Percentiles rank a stretch among this genome's conserved stretches.
Conservation (phyloP, 1,284 basidiomycete genomes). For the Veloboletus limbatus region DNA sequence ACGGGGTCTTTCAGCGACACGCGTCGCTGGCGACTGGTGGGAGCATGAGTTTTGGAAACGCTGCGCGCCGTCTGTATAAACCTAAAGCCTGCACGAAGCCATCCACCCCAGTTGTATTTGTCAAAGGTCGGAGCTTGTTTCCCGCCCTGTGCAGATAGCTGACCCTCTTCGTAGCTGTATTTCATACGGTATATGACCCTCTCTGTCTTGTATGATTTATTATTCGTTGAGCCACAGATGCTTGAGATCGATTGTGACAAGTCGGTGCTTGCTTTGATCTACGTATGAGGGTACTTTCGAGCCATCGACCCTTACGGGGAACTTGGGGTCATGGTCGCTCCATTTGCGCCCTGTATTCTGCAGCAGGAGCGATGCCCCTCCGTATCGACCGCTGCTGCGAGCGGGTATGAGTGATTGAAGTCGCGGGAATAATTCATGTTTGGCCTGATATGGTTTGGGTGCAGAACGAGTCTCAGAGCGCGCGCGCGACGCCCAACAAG, state of each 20-base stretch:
- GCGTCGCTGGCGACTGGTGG: slow-evolving; percentile 52
- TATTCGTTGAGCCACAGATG: slow-evolving; percentile 4
- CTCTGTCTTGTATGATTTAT: too few relatives aligned
- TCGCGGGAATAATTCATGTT: neutral
- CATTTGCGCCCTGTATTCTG: slow-evolving; percentile 18
- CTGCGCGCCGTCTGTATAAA: slow-evolving; percentile 13
- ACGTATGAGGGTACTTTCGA: neutral
- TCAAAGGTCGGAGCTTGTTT: slow-evolving; percentile 35
- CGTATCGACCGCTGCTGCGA: slow-evolving; percentile 4
- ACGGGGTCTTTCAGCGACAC: slow-evolving; percentile 45
- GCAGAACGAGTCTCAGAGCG: too few relatives aligned
- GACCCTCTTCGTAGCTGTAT: slow-evolving; percentile 18
- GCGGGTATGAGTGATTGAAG: slow-evolving; percentile 7
- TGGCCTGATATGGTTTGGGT: slow-evolving; percentile 13
- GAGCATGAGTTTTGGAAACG: slow-evolving; percentile 55
- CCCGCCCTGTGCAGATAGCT: slow-evolving; percentile 28
- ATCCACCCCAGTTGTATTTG: slow-evolving; percentile 13
- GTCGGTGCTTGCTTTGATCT: slow-evolving; percentile 4
- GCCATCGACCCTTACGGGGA: slow-evolving; percentile 10
- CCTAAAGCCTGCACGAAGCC: slow-evolving; percentile 13
- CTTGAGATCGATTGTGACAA: neutral
- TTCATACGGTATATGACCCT: too few relatives aligned
- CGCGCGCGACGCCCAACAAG: too few relatives aligned
- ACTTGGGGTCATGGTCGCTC: slow-evolving; percentile 5
- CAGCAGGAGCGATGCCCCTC: slow-evolving; percentile 3